Base-by-base conservation (phyloP, 306 rosid species). In the Senna siamea region DNA sequence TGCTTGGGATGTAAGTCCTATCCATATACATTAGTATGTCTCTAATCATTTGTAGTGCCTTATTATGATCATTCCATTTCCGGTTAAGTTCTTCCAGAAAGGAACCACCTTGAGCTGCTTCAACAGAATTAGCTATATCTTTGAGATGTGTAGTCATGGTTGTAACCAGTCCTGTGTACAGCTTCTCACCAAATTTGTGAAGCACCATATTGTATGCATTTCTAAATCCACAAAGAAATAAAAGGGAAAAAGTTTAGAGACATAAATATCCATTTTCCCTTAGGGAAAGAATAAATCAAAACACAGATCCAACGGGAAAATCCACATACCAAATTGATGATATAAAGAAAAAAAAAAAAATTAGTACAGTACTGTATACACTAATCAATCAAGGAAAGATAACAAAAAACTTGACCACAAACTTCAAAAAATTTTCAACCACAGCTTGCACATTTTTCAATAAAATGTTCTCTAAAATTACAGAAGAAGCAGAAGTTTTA, bases 1-100 rank as follows among this genome's bases (percentile, higher is more conserved):
- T 76, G 74, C 96, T 88, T 38, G 96, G 93, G 66, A 93, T 85
- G 82, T 89, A 89, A 77, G 98, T 93, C 77, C 98, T 91, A 74
- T 93, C 98, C 98, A 93, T 93, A 84, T 91, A 93, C 98, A 93
- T 91, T 78, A 93, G 76, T 80, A 91, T 91, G 83, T 93, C 97
- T 72, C 98, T 81, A 22, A 93, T 91, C 97, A 91, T 93, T 75
- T 89, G 97, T 76, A 89, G 74, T 60, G 98, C 93, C 84, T 91
- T 91, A 72, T 91, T 91, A 73, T 93, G 98, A 48, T 91, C 96
- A 14, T 89, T 83, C 97, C 98, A 93, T 81, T 86, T 89, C 85
- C 89, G 83, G 82, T 93, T 91, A 77, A 93, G 79, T 69, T 93
- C 98, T 79, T 89, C 98, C 41, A 93, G 86, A 83, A 93, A 89